A percentile compares a stretch with the other conserved stretches of the same genome.
Evolutionary conservation across 495 filamentous ascomycete genomes (phyloP).

Genomic region (Annulohypoxylon stygium): DNA sequence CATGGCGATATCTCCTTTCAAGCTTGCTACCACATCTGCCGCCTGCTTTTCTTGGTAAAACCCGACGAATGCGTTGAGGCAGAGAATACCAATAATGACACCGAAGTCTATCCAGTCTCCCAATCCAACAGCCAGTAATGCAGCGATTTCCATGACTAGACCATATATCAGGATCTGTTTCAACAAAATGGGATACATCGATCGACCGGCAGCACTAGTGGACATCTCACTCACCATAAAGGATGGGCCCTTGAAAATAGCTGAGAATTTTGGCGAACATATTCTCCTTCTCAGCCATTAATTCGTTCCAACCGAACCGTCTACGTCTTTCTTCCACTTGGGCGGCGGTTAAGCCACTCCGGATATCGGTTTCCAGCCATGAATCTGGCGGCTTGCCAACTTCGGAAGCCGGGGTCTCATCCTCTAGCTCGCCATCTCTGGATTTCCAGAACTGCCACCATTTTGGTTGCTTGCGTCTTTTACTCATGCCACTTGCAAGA

Average conservation of each 20-base stretch:
- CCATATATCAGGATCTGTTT: constrained; percentile 25
- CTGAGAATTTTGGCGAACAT: constrained; percentile 80
- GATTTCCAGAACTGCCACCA: constrained; percentile 71
- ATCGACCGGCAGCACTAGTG: neutral
- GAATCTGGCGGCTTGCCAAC: constrained; percentile 73
- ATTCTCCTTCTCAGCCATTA: constrained; percentile 81
- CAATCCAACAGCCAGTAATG: constrained; percentile 81
- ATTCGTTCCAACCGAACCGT: constrained; percentile 79
- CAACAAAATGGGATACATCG: neutral
- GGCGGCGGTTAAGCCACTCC: constrained; percentile 66
- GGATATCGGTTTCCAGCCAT: constrained; percentile 80
- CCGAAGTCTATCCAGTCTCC: constrained; percentile 87
- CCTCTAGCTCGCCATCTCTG: constrained; percentile 52
- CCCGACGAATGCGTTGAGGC: constrained; percentile 84
- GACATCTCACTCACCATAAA: constrained; percentile 73
- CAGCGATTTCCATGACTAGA: constrained; percentile 87
- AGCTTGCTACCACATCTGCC: constrained; percentile 81
- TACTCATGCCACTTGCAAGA: constrained; percentile 64
- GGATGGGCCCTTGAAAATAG: constrained; percentile 86
- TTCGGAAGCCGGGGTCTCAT: constrained; percentile 37
- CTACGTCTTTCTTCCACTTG: constrained; percentile 76
- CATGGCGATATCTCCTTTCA: constrained; percentile 90
- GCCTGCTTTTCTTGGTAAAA: constrained; percentile 92
- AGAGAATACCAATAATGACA: constrained; percentile 83
- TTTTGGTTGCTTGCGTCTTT: constrained; percentile 62